A percentile compares a stretch with the other conserved stretches of the same genome.
Conservation (phyloP, 1,139 yeast genomes). For the Blastobotrys aristatus region DNA sequence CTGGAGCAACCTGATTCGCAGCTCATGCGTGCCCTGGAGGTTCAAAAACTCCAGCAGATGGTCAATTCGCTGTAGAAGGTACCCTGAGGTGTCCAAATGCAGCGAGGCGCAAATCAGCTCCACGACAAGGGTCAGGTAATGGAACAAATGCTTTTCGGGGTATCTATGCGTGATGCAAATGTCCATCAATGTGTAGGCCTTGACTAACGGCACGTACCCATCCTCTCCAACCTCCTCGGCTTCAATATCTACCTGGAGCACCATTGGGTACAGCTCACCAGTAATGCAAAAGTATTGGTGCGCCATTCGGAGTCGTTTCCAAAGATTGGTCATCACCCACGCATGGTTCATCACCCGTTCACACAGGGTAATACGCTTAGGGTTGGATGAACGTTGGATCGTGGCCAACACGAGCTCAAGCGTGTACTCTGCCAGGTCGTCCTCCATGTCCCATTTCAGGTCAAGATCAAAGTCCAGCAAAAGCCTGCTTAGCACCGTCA, state of each 20-base stretch:
- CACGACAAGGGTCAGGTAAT: slow-evolving; percentile 15
- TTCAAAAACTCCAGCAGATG: slow-evolving; percentile 18
- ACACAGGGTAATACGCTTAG: slow-evolving; percentile 4
- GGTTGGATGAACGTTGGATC: slow-evolving; percentile 10
- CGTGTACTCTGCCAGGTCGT: not conserved
- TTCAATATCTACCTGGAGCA: slow-evolving; percentile 1
- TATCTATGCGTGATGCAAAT: slow-evolving; percentile 13
- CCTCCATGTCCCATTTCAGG: not conserved
- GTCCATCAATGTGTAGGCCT: slow-evolving; percentile 16
- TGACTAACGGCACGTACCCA: slow-evolving; percentile 8
- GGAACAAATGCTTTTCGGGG: slow-evolving; percentile 15
- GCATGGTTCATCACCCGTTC: not conserved
- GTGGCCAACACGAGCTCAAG: slow-evolving; percentile 10
- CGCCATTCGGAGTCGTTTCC: slow-evolving; percentile 7
- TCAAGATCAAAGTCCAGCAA: slow-evolving; percentile 7
- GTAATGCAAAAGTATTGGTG: slow-evolving; percentile 7
- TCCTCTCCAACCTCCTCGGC: not conserved
- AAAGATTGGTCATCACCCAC: slow-evolving; percentile 5
- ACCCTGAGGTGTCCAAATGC: slow-evolving; percentile 11
- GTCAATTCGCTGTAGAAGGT: slow-evolving; percentile 11
- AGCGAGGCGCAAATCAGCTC: slow-evolving; percentile 12
- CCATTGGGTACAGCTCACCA: not conserved
- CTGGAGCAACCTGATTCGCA: slow-evolving; percentile 17
- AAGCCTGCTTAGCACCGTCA: slow-evolving; percentile 8
- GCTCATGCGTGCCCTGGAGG: slow-evolving; percentile 23